Evolutionary conservation across 2,329 filamentous ascomycete species (phyloP), one percentile per base, ranked within the genome.

Genomic region (Diaporthe velutina): DNA sequence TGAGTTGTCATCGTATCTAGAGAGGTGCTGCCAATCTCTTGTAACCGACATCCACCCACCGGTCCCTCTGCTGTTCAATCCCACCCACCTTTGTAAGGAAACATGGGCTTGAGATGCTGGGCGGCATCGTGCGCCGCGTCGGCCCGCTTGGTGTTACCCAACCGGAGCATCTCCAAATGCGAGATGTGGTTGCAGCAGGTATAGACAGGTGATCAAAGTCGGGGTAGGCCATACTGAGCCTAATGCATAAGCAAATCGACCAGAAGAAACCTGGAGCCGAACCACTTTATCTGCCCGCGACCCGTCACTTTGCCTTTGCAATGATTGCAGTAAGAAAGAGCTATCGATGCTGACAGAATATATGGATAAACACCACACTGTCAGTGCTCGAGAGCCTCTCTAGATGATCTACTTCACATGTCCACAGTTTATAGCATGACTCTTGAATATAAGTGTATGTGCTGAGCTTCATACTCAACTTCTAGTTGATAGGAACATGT

Each of bases 141-240:
- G 64, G 64, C 64, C 64, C 64, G 64, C 30, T 33, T 54, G 33
- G 64, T 68, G 64, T 30, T 54, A 68, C 64, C 64, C 64, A 54
- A 40, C 45, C 15, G 15, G 13, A 4, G 8, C 13, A 28, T 38
- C 45, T 40, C 64, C 33, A 54, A 68, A 22, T 52, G 64, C 19
- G n/a, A 52, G 22, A 28, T 68, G n/a, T 28, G 30, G 48, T 68
- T 52, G n/a, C 45, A 68, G 33, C 33, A 52, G 22, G n/a, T 52
- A 25, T 13, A 67, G 61, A 38, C 61, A 52, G 45, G 13, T 38
- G 64, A 54, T 5, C 45, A 28, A 25, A 52, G 12, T 9, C 30
- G 13, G 2, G 10, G 17, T 52, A 4, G 15, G 10, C 33, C 40
- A 25, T 35, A 17, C 28, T 45, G 60, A 48, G 15, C 60, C 28